Base-by-base conservation (phyloP, 73 alveolate genomes). In the Paramecium sexaurelia region DNA sequence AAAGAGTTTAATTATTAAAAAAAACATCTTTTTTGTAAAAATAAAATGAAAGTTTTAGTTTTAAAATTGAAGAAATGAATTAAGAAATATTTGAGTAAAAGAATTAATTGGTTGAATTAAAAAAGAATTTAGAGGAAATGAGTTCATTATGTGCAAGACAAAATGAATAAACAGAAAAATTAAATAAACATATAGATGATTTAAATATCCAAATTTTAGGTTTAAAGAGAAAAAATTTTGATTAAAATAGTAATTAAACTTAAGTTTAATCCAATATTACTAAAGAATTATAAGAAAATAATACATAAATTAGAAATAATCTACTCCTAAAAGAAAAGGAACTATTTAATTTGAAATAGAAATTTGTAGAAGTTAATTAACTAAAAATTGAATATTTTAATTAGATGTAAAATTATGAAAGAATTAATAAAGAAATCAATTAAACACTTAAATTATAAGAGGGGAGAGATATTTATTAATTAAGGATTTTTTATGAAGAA, bases 361-460 rank as follows among this genome's bases (percentile, higher is more conserved):
- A 37, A 11, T 78, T 78, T 78, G 90, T 78, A 20, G 90, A 39
- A 39, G 55, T 78, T 7, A 78, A 78, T 78, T 27, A 78, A 45
- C 19, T 37, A 20, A 78, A 78, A 22, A 78, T 78, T 22, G 55
- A 78, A 26, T 29, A 36, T 15, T 41, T 11, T 24, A 40, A 78
- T 22, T 19, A 78, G 17, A 78, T 78, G 32, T 22, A 39, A 15
- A 45, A 39, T 29, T 78, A 29, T 9, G 90, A 78, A 33, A 39
- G 55, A 45, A 61, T 37, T 15, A 78, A 37, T 20, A 78, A 78
- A 43, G 35, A 37, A 37, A 24, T 78, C 6, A 41, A 78, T 37
- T 20, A 78, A 39, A 43, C 45, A 7, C n/a, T 78, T 24, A 24
- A 78, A 39, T 24, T 11, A 15, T 78, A 78, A 19, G 68, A 37